phyloP scores from a whole-genome alignment of 2,329 filamentous ascomycete species.

The Cladobotryum protrusum region DNA sequence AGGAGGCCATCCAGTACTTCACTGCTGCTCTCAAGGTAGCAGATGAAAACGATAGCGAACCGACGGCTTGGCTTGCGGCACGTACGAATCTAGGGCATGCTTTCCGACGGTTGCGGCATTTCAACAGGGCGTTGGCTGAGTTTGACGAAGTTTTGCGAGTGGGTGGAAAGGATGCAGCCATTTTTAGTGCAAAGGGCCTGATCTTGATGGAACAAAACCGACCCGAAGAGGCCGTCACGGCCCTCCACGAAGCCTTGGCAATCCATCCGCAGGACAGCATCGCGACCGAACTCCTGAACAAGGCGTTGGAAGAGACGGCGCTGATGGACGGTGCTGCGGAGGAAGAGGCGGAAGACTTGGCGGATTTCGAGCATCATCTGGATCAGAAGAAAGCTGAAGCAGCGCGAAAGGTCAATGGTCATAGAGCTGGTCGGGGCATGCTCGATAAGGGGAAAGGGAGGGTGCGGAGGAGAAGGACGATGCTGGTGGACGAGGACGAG shows the following conservation, averaged over 20 bases:
- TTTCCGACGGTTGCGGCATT: constrained; percentile 57
- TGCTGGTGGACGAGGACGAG: constrained; percentile 30
- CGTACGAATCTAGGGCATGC: constrained; percentile 88
- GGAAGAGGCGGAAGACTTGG: constrained; percentile 41
- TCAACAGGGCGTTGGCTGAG: constrained; percentile 65
- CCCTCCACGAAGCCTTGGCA: constrained; percentile 78
- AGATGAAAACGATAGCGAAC: constrained; percentile 73
- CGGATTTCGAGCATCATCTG: constrained; percentile 48
- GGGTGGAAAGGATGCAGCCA: constrained; percentile 69
- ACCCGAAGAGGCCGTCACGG: constrained; percentile 69
- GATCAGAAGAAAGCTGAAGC: constrained; percentile 41
- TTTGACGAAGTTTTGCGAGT: constrained; percentile 84
- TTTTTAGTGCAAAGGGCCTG: constrained; percentile 78
- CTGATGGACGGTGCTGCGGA: constrained; percentile 38
- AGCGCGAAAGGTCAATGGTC: constrained; percentile 29
- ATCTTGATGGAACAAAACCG: constrained; percentile 72
- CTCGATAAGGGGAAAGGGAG: constrained; percentile 42
- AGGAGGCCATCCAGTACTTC: constrained; percentile 73
- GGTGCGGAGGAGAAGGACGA: constrained; percentile 27
- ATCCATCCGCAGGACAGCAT: constrained; percentile 75
- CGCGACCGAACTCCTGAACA: constrained; percentile 69
- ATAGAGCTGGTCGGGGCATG: constrained; percentile 17
- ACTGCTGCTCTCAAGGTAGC: constrained; percentile 70
- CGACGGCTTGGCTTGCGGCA: constrained; percentile 74
- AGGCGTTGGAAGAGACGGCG: constrained; percentile 60